phyloP scores from a whole-genome alignment of 768 basidiomycete genomes.

The Plicaturopsis crispa region DNA sequence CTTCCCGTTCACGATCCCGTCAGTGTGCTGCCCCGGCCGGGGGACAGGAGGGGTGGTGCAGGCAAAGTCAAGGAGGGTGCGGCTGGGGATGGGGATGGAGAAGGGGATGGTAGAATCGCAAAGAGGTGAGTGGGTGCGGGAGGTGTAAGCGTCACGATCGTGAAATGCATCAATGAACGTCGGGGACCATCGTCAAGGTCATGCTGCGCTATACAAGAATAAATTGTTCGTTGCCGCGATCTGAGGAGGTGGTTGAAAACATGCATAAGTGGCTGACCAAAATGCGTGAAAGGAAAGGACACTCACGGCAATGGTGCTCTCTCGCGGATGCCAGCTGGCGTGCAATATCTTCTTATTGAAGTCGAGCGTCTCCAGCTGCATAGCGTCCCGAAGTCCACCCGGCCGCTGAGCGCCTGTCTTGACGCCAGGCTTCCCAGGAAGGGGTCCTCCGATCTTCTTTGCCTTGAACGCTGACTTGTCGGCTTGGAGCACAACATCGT shows the following conservation, averaged over 20 bases:
- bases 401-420: slow-evolving; percentile 69
- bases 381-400: slow-evolving; percentile 72
- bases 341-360: slow-evolving; percentile 98
- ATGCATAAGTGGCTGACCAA: background rate
- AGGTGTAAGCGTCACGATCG: background rate
- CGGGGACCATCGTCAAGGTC: slow-evolving; percentile 16
- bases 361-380: slow-evolving; percentile 82
- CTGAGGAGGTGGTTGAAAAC: slow-evolving; percentile 28
- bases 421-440: slow-evolving; percentile 54
- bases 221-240: slow-evolving; percentile 97
- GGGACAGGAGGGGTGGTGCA: too few relatives aligned
- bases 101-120: too few relatives aligned
- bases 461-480: slow-evolving; percentile 99
- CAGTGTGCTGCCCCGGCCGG: too few relatives aligned
- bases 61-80: background rate
- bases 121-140: too few relatives aligned
- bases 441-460: slow-evolving; percentile 92
- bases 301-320: slow-evolving; percentile 95
- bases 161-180: background rate
- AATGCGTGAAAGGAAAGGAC: background rate
- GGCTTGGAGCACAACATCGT: slow-evolving; percentile 91
- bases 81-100: background rate
- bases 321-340: slow-evolving; percentile 95
- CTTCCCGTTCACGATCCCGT: too few relatives aligned
- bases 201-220: slow-evolving; percentile 76